A percentile compares a stretch with the other conserved stretches of the same genome.
Evolutionary conservation across 192 early-diverging fungal species (phyloP).

Genomic region (Coemansia sp.): DNA sequence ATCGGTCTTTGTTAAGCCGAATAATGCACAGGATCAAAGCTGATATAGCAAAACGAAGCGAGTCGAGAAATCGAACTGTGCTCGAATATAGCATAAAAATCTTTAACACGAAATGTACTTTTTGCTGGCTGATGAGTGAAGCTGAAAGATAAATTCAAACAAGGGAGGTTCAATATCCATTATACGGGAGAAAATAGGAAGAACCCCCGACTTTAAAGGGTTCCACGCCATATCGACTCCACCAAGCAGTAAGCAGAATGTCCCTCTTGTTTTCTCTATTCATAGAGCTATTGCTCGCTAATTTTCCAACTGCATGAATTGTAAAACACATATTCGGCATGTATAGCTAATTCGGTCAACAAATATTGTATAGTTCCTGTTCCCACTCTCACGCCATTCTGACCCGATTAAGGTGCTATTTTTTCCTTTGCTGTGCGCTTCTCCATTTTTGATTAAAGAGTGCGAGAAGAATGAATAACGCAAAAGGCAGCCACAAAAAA

Average conservation of each 20-base stretch:
- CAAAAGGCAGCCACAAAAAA: background rate
- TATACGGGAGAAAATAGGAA: background rate
- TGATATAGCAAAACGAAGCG: background rate
- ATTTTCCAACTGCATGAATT: background rate
- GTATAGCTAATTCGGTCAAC: conserved; percentile 1
- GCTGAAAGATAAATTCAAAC: background rate
- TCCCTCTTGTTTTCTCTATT: conserved; percentile 1
- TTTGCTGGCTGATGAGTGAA: background rate
- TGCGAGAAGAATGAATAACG: background rate
- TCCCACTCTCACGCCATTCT: conserved; percentile 26
- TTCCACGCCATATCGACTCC: conserved; percentile 17
- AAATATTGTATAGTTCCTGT: conserved; percentile 1
- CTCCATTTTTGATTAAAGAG: background rate
- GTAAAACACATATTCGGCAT: conserved; percentile 5
- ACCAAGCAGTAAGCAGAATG: conserved; percentile 3
- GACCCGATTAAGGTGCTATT: background rate
- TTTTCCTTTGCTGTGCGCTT: background rate
- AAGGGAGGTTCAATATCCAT: background rate
- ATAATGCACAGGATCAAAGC: background rate
- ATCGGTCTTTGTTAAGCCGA: background rate
- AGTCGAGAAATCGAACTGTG: background rate
- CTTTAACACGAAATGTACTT: background rate
- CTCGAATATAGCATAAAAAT: background rate
- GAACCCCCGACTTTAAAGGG: background rate
- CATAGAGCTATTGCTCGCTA: background rate